Evolutionary conservation across 2,329 filamentous ascomycete genomes (phyloP).

Genomic region (Colletotrichum sansevieriae): DNA sequence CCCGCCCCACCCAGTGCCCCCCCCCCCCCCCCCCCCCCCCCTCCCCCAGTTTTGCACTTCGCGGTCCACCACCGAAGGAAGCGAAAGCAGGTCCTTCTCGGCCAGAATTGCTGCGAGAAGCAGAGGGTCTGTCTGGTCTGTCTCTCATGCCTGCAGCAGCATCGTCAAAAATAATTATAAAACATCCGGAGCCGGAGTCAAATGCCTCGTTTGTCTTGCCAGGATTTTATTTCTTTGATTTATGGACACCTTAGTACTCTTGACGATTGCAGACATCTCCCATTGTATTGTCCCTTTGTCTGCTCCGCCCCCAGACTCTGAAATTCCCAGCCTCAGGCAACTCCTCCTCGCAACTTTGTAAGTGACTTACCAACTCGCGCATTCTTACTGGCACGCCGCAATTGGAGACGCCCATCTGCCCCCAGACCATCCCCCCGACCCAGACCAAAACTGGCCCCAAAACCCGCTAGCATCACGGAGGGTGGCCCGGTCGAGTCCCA

Average conservation of each 20-base stretch:
- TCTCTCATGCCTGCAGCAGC: neutral
- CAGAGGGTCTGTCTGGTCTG: slow-evolving; percentile 10
- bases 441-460: slow-evolving; percentile 40
- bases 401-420: slow-evolving; percentile 33
- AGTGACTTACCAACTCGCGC: slow-evolving; percentile 37
- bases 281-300: slow-evolving; percentile 34
- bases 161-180: slow-evolving; percentile 1
- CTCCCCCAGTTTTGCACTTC: slow-evolving; percentile 39
- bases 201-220: slow-evolving; percentile 8
- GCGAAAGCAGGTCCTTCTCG: slow-evolving; percentile 36
- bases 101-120: slow-evolving; percentile 41
- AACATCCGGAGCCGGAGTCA: slow-evolving; percentile 19
- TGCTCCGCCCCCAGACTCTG: neutral
- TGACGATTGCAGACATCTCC: neutral
- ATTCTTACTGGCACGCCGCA: slow-evolving; percentile 37
- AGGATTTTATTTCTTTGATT: neutral
- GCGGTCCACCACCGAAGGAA: slow-evolving; percentile 37
- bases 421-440: slow-evolving; percentile 23
- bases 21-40: slow-evolving; percentile 21
- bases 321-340: neutral
- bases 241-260: too few relatives aligned
- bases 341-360: neutral
- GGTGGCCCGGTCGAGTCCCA: slow-evolving; percentile 32
- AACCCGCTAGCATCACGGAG: slow-evolving; percentile 34
- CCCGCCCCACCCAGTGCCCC: too few relatives aligned